Evolutionary conservation across 2,329 filamentous ascomycete genomes (phyloP).

Genomic region (Colletotrichum sidae): DNA sequence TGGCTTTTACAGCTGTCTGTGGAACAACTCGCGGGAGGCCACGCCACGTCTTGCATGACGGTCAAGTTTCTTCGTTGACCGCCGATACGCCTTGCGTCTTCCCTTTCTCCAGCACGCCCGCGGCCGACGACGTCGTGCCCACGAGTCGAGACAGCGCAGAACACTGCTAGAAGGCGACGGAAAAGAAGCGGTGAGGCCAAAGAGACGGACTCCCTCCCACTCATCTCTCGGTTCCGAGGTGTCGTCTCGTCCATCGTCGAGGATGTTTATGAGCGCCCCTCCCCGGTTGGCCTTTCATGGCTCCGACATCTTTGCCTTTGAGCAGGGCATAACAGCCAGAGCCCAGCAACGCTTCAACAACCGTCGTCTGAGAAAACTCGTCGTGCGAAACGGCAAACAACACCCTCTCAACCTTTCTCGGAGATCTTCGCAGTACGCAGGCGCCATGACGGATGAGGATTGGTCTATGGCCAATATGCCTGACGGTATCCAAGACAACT

Average conservation of each 20-base stretch:
- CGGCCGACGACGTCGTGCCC: conserved; percentile 36
- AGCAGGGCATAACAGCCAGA: conserved; percentile 26
- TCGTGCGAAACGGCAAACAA: conserved; percentile 25
- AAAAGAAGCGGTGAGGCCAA: conserved; percentile 26
- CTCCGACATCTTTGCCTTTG: conserved; percentile 34
- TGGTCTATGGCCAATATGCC: conserved; percentile 12
- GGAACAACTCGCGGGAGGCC: conserved; percentile 24
- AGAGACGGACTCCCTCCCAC: neutral
- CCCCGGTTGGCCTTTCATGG: conserved; percentile 31
- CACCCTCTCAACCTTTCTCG: conserved; percentile 4
- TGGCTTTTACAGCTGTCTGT: conserved; percentile 18
- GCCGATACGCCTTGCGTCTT: conserved; percentile 17
- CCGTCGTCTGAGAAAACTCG: conserved; percentile 27
- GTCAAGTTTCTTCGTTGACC: conserved; percentile 30
- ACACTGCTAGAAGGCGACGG: conserved; percentile 12
- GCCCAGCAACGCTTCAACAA: conserved; percentile 24
- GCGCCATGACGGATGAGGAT: conserved; percentile 27
- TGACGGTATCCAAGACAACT: conserved; percentile 36
- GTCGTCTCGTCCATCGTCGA: conserved; percentile 3
- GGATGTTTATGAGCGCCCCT: conserved; percentile 37
- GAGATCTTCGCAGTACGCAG: conserved; percentile 20
- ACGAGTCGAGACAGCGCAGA: conserved; percentile 26
- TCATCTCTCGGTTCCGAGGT: neutral
- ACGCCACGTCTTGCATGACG: conserved; percentile 25
- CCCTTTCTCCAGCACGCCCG: conserved; percentile 21